phyloP scores from a whole-genome alignment of 1,284 basidiomycete species.

The Sanghuangporus sanghuang region DNA sequence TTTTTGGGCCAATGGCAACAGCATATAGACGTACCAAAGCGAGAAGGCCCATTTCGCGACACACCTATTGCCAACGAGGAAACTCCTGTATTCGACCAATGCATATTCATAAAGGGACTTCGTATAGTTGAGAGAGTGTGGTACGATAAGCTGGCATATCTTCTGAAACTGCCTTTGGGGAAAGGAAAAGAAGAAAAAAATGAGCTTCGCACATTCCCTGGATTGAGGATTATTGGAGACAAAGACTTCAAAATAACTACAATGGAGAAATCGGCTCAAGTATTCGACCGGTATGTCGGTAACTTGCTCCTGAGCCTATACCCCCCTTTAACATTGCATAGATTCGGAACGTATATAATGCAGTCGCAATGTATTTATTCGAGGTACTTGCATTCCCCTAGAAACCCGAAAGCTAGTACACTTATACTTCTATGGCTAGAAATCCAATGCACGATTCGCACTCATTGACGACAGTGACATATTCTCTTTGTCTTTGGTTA shows the following conservation, averaged over 20 bases:
- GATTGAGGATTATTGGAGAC: neutral
- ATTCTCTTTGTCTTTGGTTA: neutral
- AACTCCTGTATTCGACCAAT: neutral
- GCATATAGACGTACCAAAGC: neutral
- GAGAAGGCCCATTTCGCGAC: neutral
- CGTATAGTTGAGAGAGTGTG: neutral
- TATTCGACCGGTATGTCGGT: neutral
- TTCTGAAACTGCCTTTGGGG: neutral
- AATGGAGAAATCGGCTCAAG: neutral
- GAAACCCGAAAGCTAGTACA: neutral
- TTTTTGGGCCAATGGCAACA: slow-evolving; percentile 1
- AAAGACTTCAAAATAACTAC: neutral
- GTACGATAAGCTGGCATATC: neutral
- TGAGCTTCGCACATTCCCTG: too few species aligned
- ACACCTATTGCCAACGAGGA: too few species aligned
- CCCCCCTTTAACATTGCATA: neutral
- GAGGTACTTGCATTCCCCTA: neutral
- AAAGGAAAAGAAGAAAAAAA: neutral
- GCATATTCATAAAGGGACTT: neutral
- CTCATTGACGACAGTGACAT: neutral
- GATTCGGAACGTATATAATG: neutral
- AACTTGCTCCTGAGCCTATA: neutral
- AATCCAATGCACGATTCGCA: neutral
- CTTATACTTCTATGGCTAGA: neutral
- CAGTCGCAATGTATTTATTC: neutral